Evolutionary conservation across 2,329 filamentous ascomycete genomes (phyloP), one percentile per base, ranked within the genome.

Genomic region (Exophiala spinifera): DNA sequence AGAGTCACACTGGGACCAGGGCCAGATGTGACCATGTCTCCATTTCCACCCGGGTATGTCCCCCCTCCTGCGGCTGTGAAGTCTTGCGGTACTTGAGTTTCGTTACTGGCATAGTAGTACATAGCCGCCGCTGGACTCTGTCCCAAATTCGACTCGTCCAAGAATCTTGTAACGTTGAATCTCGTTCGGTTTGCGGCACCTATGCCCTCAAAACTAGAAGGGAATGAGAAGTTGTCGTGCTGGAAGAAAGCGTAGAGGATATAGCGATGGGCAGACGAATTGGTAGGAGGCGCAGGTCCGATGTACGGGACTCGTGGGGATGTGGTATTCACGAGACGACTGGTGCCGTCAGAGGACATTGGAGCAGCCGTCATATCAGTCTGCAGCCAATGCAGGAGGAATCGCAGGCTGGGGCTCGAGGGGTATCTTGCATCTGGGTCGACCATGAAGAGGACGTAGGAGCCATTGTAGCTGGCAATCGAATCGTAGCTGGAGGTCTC

Each of bases 191-290:
- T 62, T 23, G 50, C 51, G 20, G 49, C 49, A 17, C 48, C 55
- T 46, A 51, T 59, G 5, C 54, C 57, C 15, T 55, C 49, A 43
- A 59, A 62, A 7, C 34, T 43, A 7, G 46, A 36, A 8, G 60
- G 60, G 25, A 61, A 51, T 1, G 45, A 51, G 48, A 61, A 62
- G 39, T 60, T 61, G 10, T 49, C 47, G 39, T 53, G 58, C 25
- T 62, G 60, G 42, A 59, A 56, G 45, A 60, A 62, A 7, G 58
- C 44, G 33, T 62, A 62, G 28, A 60, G 42, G 37, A 61, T 59
- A 36, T 62, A 62, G 39, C 60, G 58, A 40, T 62, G 60, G n/a
- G 60, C 57, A n/a, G 57, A 56, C n/a, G 57, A 60, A 46, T 62
- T 56, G 11, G 60, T 55, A 4, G 60, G 60, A 33, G 60, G 60